Evolutionary conservation across 2,329 filamentous ascomycete species (phyloP).

Genomic region (Cladosporium halotolerans): DNA sequence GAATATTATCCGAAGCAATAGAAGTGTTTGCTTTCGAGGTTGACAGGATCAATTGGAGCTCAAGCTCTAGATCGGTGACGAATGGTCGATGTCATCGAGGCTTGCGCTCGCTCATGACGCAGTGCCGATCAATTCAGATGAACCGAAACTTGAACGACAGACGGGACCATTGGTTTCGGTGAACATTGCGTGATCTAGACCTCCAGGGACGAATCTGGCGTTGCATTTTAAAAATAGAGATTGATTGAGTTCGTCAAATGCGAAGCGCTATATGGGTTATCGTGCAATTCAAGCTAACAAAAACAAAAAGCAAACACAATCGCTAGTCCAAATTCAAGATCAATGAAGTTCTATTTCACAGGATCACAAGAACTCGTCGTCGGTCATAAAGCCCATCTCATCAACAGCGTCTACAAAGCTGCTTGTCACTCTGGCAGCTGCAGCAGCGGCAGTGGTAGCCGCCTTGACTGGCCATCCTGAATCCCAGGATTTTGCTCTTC

Average conservation of each 20-base stretch:
- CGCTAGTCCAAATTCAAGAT: background rate
- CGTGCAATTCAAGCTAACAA: slow-evolving; percentile 2
- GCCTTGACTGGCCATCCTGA: slow-evolving; percentile 14
- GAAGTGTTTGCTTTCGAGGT: background rate
- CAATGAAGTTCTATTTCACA: background rate
- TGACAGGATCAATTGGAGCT: background rate
- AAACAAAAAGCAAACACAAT: background rate
- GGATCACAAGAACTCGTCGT: slow-evolving; percentile 21
- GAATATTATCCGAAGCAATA: too few species aligned
- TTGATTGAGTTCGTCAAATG: background rate
- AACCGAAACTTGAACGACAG: too few species aligned
- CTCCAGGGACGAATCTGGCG: background rate
- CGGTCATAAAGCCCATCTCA: slow-evolving; percentile 24
- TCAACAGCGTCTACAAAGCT: slow-evolving; percentile 19
- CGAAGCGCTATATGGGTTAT: slow-evolving; percentile 8
- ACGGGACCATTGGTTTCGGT: too few species aligned
- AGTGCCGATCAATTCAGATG: background rate
- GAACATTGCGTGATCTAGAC: background rate
- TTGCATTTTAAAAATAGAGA: background rate
- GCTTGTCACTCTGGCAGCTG: background rate
- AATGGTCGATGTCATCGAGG: slow-evolving; percentile 8
- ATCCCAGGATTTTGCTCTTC: slow-evolving; percentile 9
- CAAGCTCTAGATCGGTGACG: slow-evolving; percentile 3
- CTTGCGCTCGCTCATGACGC: background rate
- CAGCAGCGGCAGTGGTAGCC: slow-evolving; percentile 12